Evolutionary conservation across 768 basidiomycete species (phyloP).

Genomic region (Strobilomyces echinocephalus): DNA sequence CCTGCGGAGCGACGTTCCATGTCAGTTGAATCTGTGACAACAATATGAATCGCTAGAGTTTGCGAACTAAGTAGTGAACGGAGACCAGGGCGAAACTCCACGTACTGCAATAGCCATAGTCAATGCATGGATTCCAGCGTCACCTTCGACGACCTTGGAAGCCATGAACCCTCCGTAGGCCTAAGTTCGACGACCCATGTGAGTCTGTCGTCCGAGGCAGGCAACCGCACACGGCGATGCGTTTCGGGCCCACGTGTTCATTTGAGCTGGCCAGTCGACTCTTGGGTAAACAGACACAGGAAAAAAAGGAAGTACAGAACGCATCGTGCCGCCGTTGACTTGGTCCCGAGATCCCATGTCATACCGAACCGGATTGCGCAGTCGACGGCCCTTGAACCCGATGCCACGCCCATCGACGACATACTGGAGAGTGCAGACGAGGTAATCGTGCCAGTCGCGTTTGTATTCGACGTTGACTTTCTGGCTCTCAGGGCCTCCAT

Average conservation of each 20-base stretch:
- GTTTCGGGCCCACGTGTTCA: slow-evolving; percentile 79
- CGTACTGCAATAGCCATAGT: too few species aligned
- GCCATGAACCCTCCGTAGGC: slow-evolving; percentile 97
- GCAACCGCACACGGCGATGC: slow-evolving; percentile 98
- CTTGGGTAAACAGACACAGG: background rate
- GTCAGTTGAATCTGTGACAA: slow-evolving; percentile 77
- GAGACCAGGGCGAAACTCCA: too few species aligned
- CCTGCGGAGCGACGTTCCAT: slow-evolving; percentile 87
- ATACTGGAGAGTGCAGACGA: too few species aligned
- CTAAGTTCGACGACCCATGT: slow-evolving; percentile 28
- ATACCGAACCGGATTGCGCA: slow-evolving; percentile 85
- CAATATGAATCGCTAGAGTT: background rate
- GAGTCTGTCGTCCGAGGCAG: too few species aligned
- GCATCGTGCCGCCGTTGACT: slow-evolving; percentile 82
- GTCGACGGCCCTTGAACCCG: slow-evolving; percentile 30
- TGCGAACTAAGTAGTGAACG: too few species aligned
- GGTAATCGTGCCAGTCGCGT: too few species aligned
- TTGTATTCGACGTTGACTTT: slow-evolving; percentile 48
- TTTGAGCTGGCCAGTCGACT: slow-evolving; percentile 51
- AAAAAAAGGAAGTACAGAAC: slow-evolving; percentile 7
- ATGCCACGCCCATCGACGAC: too few species aligned
- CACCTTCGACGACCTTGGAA: too few species aligned
- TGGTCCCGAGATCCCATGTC: slow-evolving; percentile 88
- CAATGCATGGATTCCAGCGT: slow-evolving; percentile 81
- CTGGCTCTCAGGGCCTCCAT: slow-evolving; percentile 93